Percentiles rank a stretch among this genome's conserved stretches.
Evolutionary conservation across 1,139 yeast species (phyloP).

Genomic region (Arxiozyma slooffiae): DNA sequence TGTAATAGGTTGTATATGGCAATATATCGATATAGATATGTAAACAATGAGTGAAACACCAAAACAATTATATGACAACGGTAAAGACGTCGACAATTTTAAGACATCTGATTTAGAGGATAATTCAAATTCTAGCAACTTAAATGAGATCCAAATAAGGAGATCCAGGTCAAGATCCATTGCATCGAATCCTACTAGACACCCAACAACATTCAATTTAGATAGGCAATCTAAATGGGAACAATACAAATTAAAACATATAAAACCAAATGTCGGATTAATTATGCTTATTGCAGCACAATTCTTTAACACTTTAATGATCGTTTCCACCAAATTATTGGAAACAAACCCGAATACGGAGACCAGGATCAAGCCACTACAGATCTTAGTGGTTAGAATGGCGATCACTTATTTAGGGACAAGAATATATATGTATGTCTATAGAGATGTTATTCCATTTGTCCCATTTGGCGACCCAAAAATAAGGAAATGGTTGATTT

Average conservation of each 20-base stretch:
- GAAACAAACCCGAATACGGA: slow-evolving; percentile 41
- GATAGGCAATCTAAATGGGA: not conserved
- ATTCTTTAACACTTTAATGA: slow-evolving; percentile 67
- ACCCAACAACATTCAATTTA: not conserved
- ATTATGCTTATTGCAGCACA: slow-evolving; percentile 45
- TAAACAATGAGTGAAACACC: not conserved
- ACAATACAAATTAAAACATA: slow-evolving; percentile 13
- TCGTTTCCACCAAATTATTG: slow-evolving; percentile 62
- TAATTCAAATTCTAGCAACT: not conserved
- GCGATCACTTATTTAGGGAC: slow-evolving; percentile 54
- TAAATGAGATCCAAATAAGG: not conserved
- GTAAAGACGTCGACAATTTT: not conserved
- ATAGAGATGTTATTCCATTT: slow-evolving; percentile 39
- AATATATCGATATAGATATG: too few species aligned
- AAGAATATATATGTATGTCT: slow-evolving; percentile 42
- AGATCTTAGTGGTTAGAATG: slow-evolving; percentile 72
- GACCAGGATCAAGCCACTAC: slow-evolving; percentile 53
- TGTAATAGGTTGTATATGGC: not conserved
- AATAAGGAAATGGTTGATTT: slow-evolving; percentile 42
- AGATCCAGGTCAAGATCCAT: slow-evolving; percentile 1
- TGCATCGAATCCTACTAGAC: not conserved
- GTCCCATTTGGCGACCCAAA: slow-evolving; percentile 66
- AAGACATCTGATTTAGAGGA: not conserved
- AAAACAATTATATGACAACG: not conserved
- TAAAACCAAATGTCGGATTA: slow-evolving; percentile 31